Percentiles rank a stretch among this genome's conserved stretches.
These are phyloP conservation scores for Mycena rebaudengoi DNA, from an alignment of 768 basidiomycete genomes.

Conservation along the genomic window DNA sequence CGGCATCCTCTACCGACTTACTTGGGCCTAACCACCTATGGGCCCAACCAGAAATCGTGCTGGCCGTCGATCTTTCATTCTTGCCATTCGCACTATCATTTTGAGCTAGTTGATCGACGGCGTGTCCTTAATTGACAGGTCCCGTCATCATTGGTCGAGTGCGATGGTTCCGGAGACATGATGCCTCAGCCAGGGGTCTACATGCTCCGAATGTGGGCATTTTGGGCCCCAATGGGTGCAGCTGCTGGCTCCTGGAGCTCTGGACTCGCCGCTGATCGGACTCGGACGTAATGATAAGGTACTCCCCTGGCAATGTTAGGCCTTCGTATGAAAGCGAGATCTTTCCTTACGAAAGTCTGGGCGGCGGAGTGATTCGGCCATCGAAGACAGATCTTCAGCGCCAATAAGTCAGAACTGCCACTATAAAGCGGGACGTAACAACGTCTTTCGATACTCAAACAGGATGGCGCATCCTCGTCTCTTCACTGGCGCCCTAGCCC, in stretches of 20 bases:
- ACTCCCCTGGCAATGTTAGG: conserved; percentile 10
- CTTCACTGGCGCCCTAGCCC: conserved; percentile 16
- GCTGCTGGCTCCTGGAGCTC: not conserved
- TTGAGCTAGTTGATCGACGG: too few relatives aligned
- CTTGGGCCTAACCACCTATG: too few relatives aligned
- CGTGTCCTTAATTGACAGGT: not conserved
- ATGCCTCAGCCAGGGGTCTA: conserved; percentile 8
- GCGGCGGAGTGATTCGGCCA: not conserved
- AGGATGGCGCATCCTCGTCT: conserved; percentile 18
- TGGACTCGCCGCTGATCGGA: conserved; percentile 17
- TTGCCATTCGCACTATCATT: too few relatives aligned
- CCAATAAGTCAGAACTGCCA: conserved; percentile 11
- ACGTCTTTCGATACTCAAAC: conserved; percentile 14
- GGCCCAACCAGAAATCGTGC: too few relatives aligned
- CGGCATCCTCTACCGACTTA: too few relatives aligned
- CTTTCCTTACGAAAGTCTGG: conserved; percentile 16
- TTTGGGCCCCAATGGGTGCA: not conserved
- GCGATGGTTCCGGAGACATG: conserved; percentile 27
- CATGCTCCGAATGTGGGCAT: conserved; percentile 13
- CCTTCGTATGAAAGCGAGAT: conserved; percentile 6
- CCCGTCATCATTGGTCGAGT: conserved; percentile 16
- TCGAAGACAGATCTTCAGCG: conserved; percentile 17
- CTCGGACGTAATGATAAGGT: conserved; percentile 24
- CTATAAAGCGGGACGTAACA: conserved; percentile 23
- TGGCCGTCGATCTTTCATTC: too few relatives aligned